Conservation (phyloP, 345 rosid genomes). For the Citrus trifoliata region DNA sequence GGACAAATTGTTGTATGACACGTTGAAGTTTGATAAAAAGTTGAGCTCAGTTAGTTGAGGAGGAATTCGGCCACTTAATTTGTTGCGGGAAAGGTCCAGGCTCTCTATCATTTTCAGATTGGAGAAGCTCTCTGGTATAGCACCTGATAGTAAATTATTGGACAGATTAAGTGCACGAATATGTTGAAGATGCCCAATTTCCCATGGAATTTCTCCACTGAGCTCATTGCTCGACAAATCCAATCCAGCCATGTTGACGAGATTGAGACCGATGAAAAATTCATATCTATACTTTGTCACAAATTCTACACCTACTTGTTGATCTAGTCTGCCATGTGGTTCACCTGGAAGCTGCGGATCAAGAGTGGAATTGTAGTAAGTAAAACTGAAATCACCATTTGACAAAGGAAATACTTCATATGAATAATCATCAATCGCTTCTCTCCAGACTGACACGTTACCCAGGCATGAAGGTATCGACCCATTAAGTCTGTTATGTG, state of each 20-base stretch:
- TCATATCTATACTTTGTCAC: neutral
- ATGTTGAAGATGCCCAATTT: neutral
- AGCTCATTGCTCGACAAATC: neutral
- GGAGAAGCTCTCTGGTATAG: neutral
- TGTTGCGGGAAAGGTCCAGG: neutral
- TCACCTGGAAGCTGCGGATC: rapidly evolving
- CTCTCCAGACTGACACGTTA: neutral
- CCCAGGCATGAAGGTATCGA: neutral
- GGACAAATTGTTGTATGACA: neutral
- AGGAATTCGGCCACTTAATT: neutral
- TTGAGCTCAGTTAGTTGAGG: neutral
- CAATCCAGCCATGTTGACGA: neutral
- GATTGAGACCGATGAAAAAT: neutral
- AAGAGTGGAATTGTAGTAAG: neutral
- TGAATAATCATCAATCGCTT: neutral
- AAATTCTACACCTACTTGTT: neutral
- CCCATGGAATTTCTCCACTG: neutral
- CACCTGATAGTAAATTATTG: neutral
- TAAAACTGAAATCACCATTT: rapidly evolving
- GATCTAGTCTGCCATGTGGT: rapidly evolving
- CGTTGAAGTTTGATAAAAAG: neutral
- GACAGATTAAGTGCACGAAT: neutral
- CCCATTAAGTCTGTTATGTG: neutral
- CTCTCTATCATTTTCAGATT: neutral
- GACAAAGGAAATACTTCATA: rapidly evolving